Percentiles rank a stretch among this genome's conserved stretches.
These are phyloP conservation scores for Dioszegia aurantiaca DNA, from an alignment of 768 basidiomycete genomes.

Conservation along the genomic window DNA sequence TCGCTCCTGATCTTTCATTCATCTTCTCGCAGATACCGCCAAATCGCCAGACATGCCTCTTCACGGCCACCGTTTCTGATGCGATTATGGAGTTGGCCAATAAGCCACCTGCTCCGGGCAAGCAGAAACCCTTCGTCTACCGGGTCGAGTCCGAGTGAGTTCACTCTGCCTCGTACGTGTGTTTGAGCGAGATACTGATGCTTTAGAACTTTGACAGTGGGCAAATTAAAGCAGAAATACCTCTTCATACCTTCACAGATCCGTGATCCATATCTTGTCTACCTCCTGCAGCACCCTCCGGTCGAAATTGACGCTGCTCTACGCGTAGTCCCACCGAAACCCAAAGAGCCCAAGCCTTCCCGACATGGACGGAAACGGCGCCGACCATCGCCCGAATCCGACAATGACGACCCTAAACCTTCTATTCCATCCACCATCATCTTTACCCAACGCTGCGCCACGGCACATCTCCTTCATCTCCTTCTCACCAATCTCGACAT, in stretches of 20 bases:
- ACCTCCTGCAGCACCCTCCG: constrained; percentile 85
- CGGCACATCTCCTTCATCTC: constrained; percentile 74
- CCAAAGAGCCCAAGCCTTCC: not conserved
- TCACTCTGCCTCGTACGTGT: constrained; percentile 21
- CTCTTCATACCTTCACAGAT: constrained; percentile 91
- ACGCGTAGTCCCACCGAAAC: constrained; percentile 50
- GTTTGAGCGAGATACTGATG: constrained; percentile 5
- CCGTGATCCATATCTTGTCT: constrained; percentile 83
- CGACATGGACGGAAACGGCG: constrained; percentile 27
- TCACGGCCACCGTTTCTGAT: constrained; percentile 89
- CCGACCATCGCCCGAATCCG: constrained; percentile 56
- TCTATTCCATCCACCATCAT: constrained; percentile 95
- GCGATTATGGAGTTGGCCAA: constrained; percentile 75
- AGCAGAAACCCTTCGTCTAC: constrained; percentile 81
- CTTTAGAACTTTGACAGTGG: constrained; percentile 79
- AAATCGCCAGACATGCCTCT: constrained; percentile 91
- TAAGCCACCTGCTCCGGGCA: constrained; percentile 72
- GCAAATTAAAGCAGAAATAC: constrained; percentile 80
- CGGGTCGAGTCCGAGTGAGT: constrained; percentile 69
- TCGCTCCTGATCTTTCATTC: constrained; percentile 76
- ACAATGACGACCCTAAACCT: constrained; percentile 51
- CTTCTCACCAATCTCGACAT: constrained; percentile 75
- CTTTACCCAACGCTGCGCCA: constrained; percentile 79
- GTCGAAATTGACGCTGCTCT: constrained; percentile 68
- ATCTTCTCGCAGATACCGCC: constrained; percentile 74